A percentile compares a stretch with the other conserved stretches of the same genome.
Evolutionary conservation across 106 monocot species (phyloP).

Genomic region (Phalaenopsis equestris): DNA sequence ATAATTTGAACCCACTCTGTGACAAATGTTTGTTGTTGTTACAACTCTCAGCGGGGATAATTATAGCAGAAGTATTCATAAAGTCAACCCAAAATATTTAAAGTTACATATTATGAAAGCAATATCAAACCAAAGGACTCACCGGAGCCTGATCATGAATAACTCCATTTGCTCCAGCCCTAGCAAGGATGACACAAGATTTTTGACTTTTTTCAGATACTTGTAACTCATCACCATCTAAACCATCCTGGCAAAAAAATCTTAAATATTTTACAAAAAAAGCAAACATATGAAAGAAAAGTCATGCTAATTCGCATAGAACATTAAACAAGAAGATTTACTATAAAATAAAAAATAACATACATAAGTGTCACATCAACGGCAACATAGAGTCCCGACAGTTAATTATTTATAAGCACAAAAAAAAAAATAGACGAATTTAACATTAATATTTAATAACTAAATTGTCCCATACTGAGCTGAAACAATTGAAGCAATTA

Average conservation of each 20-base stretch:
- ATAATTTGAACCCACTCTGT: too few relatives aligned
- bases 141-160: slow-evolving; percentile 52
- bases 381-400: too few relatives aligned
- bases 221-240: slow-evolving; percentile 55
- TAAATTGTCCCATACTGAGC: too few relatives aligned
- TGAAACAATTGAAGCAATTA: too few relatives aligned
- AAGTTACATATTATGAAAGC: not conserved
- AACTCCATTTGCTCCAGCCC: slow-evolving; percentile 74
- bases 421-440: too few relatives aligned
- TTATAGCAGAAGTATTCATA: not conserved
- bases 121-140: not conserved
- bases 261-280: not conserved
- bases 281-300: slow-evolving; percentile 1
- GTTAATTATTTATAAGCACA: too few relatives aligned
- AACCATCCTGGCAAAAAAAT: slow-evolving; percentile 41
- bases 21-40: too few relatives aligned
- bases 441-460: too few relatives aligned
- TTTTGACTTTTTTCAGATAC: slow-evolving; percentile 68
- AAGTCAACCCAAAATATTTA: not conserved
- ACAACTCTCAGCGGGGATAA: not conserved
- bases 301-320: not conserved
- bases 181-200: slow-evolving; percentile 67
- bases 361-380: not conserved
- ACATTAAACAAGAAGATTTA: not conserved
- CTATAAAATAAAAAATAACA: not conserved